These are phyloP conservation scores for Monosporascus cannonballus DNA, from an alignment of 2,329 filamentous ascomycete genomes.

Conservation along the genomic window DNA sequence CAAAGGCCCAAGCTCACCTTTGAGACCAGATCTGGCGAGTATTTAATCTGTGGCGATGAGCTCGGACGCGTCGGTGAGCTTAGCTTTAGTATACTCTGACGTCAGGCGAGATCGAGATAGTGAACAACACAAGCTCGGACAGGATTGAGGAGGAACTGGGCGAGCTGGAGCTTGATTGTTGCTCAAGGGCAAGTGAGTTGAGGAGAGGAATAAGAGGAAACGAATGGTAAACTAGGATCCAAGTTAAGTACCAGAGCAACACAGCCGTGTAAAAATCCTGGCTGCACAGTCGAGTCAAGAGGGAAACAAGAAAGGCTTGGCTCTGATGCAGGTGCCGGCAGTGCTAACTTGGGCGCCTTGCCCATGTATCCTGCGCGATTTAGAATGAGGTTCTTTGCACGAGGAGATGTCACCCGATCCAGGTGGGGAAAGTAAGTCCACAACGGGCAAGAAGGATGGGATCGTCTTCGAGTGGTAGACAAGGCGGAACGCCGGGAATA, in stretches of 20 bases:
- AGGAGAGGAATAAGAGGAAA: constrained; percentile 14
- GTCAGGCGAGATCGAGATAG: constrained; percentile 7
- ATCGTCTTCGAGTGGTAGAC: too few relatives aligned
- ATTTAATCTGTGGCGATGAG: neutral
- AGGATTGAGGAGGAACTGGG: constrained; percentile 14
- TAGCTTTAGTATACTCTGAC: constrained; percentile 7
- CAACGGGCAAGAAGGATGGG: too few relatives aligned
- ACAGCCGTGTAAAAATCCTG: constrained; percentile 12
- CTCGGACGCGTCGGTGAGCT: constrained; percentile 11
- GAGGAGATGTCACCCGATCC: too few relatives aligned
- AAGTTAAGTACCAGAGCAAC: constrained; percentile 21
- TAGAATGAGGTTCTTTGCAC: too few relatives aligned
- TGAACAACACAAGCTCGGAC: constrained; percentile 29
- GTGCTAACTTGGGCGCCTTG: constrained; percentile 10
- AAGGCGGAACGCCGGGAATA: too few relatives aligned
- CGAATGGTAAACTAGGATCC: constrained; percentile 21
- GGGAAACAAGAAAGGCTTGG: constrained; percentile 20
- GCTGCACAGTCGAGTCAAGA: constrained; percentile 14
- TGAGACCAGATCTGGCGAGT: neutral
- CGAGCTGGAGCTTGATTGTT: constrained; percentile 11
- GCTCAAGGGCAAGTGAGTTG: constrained; percentile 30
- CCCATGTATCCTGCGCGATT: constrained; percentile 6
- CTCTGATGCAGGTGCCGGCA: constrained; percentile 21
- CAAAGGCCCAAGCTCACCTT: neutral
- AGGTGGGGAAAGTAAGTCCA: too few relatives aligned